phyloP scores from a whole-genome alignment of 345 rosid species.

The Psidium guajava region DNA sequence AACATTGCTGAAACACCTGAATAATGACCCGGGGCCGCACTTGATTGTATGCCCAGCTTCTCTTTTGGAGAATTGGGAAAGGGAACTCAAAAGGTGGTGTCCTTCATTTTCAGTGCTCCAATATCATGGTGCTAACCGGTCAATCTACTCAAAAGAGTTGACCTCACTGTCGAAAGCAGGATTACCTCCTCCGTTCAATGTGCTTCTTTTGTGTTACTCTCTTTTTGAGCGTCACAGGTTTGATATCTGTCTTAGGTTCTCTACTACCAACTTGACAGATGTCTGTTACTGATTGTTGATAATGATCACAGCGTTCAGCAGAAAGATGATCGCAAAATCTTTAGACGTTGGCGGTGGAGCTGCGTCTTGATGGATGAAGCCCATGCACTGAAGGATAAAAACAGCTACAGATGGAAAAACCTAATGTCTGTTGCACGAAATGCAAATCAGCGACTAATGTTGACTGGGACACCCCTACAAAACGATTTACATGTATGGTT shows the following conservation, averaged over 20 bases:
- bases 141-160: conserved; percentile 81
- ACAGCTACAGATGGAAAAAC: conserved; percentile 96
- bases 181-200: conserved; percentile 81
- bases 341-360: conserved; percentile 95
- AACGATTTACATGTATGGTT: conserved; percentile 82
- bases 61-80: conserved; percentile 95
- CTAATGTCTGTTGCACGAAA: conserved; percentile 82
- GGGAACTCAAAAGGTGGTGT: conserved; percentile 96
- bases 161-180: conserved; percentile 69
- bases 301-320: conserved; percentile 64
- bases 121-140: conserved; percentile 72
- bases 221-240: conserved; percentile 96
- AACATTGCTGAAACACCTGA: conserved; percentile 57
- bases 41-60: conserved; percentile 97
- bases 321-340: conserved; percentile 87
- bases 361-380: conserved; percentile 99
- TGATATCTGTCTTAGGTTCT: conserved; percentile 8
- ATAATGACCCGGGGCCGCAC: conserved; percentile 93
- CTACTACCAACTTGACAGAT: not conserved
- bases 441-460: conserved; percentile 93
- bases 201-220: conserved; percentile 91
- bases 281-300: conserved; percentile 7
- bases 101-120: conserved; percentile 88
- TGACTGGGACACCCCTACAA: conserved; percentile 98
- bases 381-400: conserved; percentile 93